phyloP scores from a whole-genome alignment of 169 alveolate genomes.

The Eimeria necatrix region DNA sequence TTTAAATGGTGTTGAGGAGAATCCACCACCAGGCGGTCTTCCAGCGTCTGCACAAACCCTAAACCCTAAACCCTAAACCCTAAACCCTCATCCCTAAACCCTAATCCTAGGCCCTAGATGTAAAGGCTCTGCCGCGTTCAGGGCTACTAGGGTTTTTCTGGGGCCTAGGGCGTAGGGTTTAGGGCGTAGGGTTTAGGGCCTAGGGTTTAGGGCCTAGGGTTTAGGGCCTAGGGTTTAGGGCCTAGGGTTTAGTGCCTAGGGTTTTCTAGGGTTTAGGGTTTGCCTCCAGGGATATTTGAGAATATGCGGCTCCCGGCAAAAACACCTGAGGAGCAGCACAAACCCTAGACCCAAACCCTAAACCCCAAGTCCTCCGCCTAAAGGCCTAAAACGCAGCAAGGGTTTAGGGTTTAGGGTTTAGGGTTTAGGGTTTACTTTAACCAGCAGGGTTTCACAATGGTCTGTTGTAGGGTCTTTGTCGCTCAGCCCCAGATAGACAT shows the following conservation, averaged over 20 bases:
- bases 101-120: background rate
- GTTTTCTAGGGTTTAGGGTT: background rate
- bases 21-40: conserved; percentile 50
- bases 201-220: background rate
- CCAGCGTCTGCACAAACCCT: conserved; percentile 44
- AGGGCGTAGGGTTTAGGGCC: background rate
- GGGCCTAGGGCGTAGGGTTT: background rate
- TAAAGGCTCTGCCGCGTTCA: too few species aligned
- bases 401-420: background rate
- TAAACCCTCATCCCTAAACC: conserved; percentile 31
- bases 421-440: conserved; percentile 41
- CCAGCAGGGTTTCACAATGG: conserved; percentile 52
- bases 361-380: background rate
- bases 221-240: background rate
- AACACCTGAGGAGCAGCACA: conserved; percentile 8
- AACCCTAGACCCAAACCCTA: conserved; percentile 17
- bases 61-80: conserved; percentile 39
- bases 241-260: background rate
- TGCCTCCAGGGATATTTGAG: conserved; percentile 70
- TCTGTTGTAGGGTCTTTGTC: conserved; percentile 61
- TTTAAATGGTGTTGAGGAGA: conserved; percentile 51
- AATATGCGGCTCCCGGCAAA: background rate
- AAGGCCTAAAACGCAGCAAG: background rate
- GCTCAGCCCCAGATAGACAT: conserved; percentile 55
- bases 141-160: background rate